Evolutionary conservation across 106 monocot species (phyloP), one percentile per base, ranked within the genome.

Genomic region (Dactylorhiza incarnata): DNA sequence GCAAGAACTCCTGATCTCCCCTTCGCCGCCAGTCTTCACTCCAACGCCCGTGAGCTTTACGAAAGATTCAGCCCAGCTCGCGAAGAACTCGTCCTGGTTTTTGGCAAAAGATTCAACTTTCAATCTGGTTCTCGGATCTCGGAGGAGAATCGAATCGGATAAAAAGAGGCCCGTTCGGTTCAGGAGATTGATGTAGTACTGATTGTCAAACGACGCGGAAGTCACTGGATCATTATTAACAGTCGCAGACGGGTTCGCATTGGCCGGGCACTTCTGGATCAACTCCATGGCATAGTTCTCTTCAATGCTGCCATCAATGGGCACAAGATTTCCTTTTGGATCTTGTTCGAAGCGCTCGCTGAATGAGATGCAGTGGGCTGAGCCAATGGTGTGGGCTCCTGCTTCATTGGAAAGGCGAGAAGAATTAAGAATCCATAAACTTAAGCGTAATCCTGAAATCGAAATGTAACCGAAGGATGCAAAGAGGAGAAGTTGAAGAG

Each of bases 61-160:
- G 61, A 92, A 95, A 5, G 95, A 92, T 55, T 81, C 79, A 15
- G 48, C 83, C 92, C 95, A 95, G 77, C 82, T 73, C 5, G 37
- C 24, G 68, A 95, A 92, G 76, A 95, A 95, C 5, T 54, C 50
- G 37, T 80, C 84, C 78, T 88, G 88, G 73, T 59, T 76, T 45
- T 44, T 5, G 1, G 92, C 45, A 22, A 92, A 82, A 9, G 49
- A 67, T 63, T 83, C 80, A 2, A 76, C 66, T 22, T 23, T 76
- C 23, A 24, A 48, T 24, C 26, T 65, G 4, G 65, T 76, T 66
- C 65, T 48, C 15, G 52, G 20, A 67, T 76, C 76, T 9, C 4
- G 7, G 5, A 67, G 47, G 13, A 77, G 77, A 68, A 77, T 59
- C 5, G 78, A 71, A 72, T 78, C 78, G 1, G 78, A 78, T 47